Conservation (phyloP, 1,284 basidiomycete genomes). For the Tilletia horrida region DNA sequence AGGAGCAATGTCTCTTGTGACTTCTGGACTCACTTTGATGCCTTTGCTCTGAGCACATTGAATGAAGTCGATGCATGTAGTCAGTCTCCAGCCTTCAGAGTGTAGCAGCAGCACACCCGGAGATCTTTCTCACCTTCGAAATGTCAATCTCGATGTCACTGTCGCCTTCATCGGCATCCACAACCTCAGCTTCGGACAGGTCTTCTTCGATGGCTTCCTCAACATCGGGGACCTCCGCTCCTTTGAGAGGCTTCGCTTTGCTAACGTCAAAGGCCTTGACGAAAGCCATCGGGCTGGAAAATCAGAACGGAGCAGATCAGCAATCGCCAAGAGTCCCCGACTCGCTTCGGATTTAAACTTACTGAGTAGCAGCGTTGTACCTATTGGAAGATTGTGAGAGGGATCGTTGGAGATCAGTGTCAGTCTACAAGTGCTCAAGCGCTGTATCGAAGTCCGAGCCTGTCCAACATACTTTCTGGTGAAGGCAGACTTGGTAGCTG, state of each 20-base stretch:
- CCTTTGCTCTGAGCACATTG: slow-evolving; percentile 17
- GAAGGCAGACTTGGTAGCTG: slow-evolving; percentile 76
- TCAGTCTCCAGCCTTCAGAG: slow-evolving; percentile 5
- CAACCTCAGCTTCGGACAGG: slow-evolving; percentile 18
- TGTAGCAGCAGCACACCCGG: neutral
- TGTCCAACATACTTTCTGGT: slow-evolving; percentile 64
- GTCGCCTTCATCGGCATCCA: slow-evolving; percentile 18
- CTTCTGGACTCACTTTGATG: slow-evolving; percentile 16
- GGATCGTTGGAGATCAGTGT: neutral
- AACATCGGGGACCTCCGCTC: slow-evolving; percentile 37
- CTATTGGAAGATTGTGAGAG: neutral
- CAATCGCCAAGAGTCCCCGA: neutral
- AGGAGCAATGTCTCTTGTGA: neutral
- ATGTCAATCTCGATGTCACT: slow-evolving; percentile 18
- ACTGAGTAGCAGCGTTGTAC: slow-evolving; percentile 58
- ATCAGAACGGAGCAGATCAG: slow-evolving; percentile 5
- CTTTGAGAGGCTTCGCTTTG: slow-evolving; percentile 30
- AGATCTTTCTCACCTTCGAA: neutral
- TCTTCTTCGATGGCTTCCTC: slow-evolving; percentile 33
- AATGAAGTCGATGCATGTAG: neutral
- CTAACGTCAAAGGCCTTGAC: slow-evolving; percentile 31
- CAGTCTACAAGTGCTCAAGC: neutral
- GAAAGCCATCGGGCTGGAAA: slow-evolving; percentile 38
- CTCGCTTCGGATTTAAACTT: neutral
- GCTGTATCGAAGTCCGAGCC: neutral